Percentiles rank a stretch among this genome's conserved stretches.
These are phyloP conservation scores for Eimeria acervulina DNA, from an alignment of 169 alveolate genomes.

Conservation along the genomic window DNA sequence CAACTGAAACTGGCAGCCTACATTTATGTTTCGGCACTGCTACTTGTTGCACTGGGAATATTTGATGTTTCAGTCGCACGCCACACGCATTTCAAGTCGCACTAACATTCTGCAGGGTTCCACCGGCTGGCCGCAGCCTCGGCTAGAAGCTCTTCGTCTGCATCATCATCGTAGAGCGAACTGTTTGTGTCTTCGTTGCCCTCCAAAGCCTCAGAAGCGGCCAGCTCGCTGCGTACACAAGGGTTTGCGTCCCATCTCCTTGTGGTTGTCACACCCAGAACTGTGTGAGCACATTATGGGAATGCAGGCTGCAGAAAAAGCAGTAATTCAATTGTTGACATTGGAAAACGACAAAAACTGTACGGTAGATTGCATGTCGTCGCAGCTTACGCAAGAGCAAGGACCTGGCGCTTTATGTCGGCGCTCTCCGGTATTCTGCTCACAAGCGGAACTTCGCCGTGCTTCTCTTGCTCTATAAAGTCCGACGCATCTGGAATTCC, in stretches of 20 bases:
- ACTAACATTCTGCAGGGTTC: conserved; percentile 51
- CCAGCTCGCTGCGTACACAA: conserved; percentile 53
- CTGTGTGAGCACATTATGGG: background rate
- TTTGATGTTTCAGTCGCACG: background rate
- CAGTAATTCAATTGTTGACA: background rate
- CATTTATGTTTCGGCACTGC: background rate
- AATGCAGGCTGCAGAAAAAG: background rate
- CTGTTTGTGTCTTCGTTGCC: conserved; percentile 53
- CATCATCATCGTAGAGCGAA: conserved; percentile 66
- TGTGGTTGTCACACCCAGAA: background rate
- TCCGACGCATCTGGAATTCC: conserved; percentile 55
- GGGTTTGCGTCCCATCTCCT: background rate
- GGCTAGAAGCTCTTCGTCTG: conserved; percentile 57
- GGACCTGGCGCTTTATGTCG: conserved; percentile 41
- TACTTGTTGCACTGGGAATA: background rate
- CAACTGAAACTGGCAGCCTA: background rate
- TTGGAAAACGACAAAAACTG: background rate
- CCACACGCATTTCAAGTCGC: background rate
- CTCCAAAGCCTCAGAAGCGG: conserved; percentile 54
- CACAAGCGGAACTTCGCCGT: background rate
- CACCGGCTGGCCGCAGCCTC: conserved; percentile 41
- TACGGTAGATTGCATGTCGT: background rate
- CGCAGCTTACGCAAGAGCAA: conserved; percentile 74
- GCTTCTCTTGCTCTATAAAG: conserved; percentile 32
- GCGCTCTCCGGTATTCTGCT: background rate